These are phyloP conservation scores for Zygotorulaspora chibaensis DNA, from an alignment of 805 yeast species.

Conservation along the genomic window DNA sequence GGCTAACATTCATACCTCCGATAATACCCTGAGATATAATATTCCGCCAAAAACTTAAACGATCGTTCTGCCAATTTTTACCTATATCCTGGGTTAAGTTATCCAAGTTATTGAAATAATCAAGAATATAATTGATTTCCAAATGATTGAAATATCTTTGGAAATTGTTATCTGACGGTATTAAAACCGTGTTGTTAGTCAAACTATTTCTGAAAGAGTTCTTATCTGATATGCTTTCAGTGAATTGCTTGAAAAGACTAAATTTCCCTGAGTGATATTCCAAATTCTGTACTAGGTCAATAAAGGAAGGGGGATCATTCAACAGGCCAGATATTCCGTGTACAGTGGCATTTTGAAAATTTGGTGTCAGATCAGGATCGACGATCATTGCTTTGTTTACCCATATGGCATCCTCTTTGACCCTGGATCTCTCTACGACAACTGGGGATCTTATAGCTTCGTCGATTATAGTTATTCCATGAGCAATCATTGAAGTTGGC, in stretches of 20 bases:
- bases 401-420: conserved; percentile 26
- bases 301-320: conserved; percentile 35
- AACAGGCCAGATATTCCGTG: conserved; percentile 56
- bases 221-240: conserved; percentile 4
- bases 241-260: conserved; percentile 8
- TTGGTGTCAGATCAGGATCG: conserved; percentile 54
- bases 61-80: conserved; percentile 21
- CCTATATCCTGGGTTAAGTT: conserved; percentile 10
- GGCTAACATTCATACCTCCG: conserved; percentile 40
- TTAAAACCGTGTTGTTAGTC: conserved; percentile 40
- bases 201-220: conserved; percentile 11
- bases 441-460: conserved; percentile 21
- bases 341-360: conserved; percentile 59
- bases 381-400: conserved; percentile 39
- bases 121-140: conserved; percentile 43
- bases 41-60: conserved; percentile 23
- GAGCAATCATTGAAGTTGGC: conserved; percentile 20
- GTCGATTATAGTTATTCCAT: conserved; percentile 17
- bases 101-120: conserved; percentile 14
- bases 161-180: conserved; percentile 44
- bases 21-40: conserved; percentile 40
- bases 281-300: conserved; percentile 33
- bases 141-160: conserved; percentile 35
- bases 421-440: conserved; percentile 8
- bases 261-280: conserved; percentile 4